These are phyloP conservation scores for Iris macrosiphon DNA, from an alignment of 106 monocot species.

Conservation along the genomic window DNA sequence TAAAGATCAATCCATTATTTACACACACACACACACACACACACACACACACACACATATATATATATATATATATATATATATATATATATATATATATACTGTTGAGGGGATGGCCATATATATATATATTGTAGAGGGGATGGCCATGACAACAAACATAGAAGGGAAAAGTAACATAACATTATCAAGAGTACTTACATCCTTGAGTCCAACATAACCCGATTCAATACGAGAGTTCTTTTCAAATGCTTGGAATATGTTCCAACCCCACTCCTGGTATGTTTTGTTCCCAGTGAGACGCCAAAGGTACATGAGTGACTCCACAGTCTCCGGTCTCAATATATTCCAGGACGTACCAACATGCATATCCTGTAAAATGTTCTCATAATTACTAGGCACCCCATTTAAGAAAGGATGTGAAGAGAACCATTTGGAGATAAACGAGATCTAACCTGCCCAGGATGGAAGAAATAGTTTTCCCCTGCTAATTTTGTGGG, in stretches of 20 bases:
- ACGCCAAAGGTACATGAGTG: slow-evolving; percentile 84
- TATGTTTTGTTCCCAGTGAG: slow-evolving; percentile 91
- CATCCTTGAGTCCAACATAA: slow-evolving; percentile 94
- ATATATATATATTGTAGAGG: too few species aligned
- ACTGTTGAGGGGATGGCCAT: too few species aligned
- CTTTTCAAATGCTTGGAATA: slow-evolving; percentile 98
- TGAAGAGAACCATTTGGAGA: too few species aligned
- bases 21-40: too few species aligned
- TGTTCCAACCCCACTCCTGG: slow-evolving; percentile 99
- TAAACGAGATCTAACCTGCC: too few species aligned
- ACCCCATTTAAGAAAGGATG: too few species aligned
- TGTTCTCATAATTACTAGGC: neutral
- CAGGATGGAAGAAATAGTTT: slow-evolving; percentile 70
- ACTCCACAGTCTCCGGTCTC: slow-evolving; percentile 94
- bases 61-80: too few species aligned
- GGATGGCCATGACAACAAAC: too few species aligned
- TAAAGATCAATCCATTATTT: too few species aligned
- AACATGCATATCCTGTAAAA: slow-evolving; percentile 80
- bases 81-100: too few species aligned
- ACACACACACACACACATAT: too few species aligned
- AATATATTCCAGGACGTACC: slow-evolving; percentile 98
- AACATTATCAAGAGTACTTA: slow-evolving; percentile 38
- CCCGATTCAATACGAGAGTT: slow-evolving; percentile 86
- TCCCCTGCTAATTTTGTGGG: slow-evolving; percentile 96
- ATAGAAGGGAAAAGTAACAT: too few species aligned